Evolutionary conservation across 2,329 filamentous ascomycete genomes (phyloP).

Genomic region (Sporothrix phasma): DNA sequence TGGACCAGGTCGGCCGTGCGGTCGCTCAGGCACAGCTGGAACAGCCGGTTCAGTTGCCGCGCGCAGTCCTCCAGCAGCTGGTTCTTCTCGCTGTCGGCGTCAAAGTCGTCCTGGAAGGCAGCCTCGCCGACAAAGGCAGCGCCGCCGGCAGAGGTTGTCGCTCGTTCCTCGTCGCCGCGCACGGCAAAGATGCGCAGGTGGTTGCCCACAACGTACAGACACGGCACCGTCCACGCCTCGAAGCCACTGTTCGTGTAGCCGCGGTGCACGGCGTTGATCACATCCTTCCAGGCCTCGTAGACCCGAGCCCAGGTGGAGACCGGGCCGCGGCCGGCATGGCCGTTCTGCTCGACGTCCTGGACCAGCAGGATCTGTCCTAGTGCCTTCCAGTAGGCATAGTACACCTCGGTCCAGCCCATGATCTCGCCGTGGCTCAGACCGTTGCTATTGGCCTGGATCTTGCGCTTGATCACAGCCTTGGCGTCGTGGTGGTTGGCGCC

Average conservation of each 20-base stretch:
- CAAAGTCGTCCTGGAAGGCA: conserved; percentile 69
- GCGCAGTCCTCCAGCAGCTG: conserved; percentile 86
- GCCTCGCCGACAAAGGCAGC: conserved; percentile 29
- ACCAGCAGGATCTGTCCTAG: conserved; percentile 60
- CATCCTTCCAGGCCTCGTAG: conserved; percentile 81
- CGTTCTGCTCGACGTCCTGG: not conserved
- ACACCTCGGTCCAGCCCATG: conserved; percentile 80
- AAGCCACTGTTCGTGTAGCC: conserved; percentile 71
- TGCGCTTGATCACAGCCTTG: conserved; percentile 60
- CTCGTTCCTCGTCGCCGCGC: conserved; percentile 67
- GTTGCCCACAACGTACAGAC: conserved; percentile 77
- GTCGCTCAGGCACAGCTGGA: conserved; percentile 81
- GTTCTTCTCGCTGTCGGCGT: conserved; percentile 64
- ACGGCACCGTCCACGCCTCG: conserved; percentile 85
- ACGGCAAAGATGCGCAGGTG: conserved; percentile 83
- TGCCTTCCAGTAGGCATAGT: conserved; percentile 74
- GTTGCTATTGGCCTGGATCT: conserved; percentile 53
- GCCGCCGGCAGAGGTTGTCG: conserved; percentile 21
- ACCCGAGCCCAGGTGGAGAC: conserved; percentile 64
- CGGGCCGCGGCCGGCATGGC: not conserved
- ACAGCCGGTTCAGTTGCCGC: conserved; percentile 82
- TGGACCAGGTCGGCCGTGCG: conserved; percentile 64
- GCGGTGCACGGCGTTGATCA: conserved; percentile 65
- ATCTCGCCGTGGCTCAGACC: conserved; percentile 56
- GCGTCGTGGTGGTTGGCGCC: conserved; percentile 57